A percentile compares a stretch with the other conserved stretches of the same genome.
phyloP scores from a whole-genome alignment of 164 flowering plant genomes.

The Stephania cephalantha region DNA sequence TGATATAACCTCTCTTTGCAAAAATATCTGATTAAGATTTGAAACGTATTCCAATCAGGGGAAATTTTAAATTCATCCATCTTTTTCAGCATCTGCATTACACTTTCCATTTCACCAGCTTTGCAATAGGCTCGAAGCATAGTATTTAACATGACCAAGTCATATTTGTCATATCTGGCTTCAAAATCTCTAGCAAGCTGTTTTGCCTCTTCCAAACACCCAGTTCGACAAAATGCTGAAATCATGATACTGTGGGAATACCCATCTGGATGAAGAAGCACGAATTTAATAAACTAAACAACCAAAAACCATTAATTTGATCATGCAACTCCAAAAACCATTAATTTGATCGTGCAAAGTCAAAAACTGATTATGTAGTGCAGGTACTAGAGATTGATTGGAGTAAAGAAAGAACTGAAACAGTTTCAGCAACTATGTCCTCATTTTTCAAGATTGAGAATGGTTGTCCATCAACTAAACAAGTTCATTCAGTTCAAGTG shows the following conservation, averaged over 20 bases:
- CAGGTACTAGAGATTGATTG: not conserved
- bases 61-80: constrained; percentile 75
- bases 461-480: too few relatives aligned
- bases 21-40: constrained; percentile 69
- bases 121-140: constrained; percentile 82
- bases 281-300: not conserved
- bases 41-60: constrained; percentile 75
- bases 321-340: not conserved
- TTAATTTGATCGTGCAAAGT: not conserved
- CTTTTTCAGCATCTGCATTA: constrained; percentile 66
- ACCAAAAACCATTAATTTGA: not conserved
- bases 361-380: not conserved
- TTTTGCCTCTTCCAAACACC: constrained; percentile 70
- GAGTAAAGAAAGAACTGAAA: not conserved
- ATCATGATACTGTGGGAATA: constrained; percentile 84
- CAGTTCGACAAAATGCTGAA: constrained; percentile 66
- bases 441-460: not conserved
- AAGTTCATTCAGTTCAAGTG: too few relatives aligned
- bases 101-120: constrained; percentile 82
- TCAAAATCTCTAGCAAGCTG: constrained; percentile 64
- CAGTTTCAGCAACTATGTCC: not conserved
- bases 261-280: constrained; percentile 48
- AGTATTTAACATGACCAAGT: constrained; percentile 71
- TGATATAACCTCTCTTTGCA: constrained; percentile 65
- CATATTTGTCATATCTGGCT: constrained; percentile 58